phyloP scores from a whole-genome alignment of 2,329 filamentous ascomycete species.

The Huntiella decipiens region DNA sequence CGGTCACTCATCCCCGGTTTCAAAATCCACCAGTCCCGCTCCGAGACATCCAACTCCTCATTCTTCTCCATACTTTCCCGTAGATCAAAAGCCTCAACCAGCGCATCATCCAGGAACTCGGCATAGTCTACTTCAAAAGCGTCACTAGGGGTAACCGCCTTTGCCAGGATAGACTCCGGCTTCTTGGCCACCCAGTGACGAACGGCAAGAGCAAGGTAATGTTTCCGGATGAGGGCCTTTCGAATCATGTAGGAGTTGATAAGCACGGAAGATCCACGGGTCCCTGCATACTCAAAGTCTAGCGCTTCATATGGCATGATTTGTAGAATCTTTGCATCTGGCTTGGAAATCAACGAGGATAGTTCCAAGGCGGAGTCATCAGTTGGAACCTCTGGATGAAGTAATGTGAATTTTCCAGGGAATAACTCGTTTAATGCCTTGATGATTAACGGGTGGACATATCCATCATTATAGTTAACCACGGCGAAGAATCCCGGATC shows the following conservation, averaged over 20 bases:
- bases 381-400: conserved; percentile 13
- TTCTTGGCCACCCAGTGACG: conserved; percentile 74
- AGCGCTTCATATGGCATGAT: conserved; percentile 74
- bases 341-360: conserved; percentile 18
- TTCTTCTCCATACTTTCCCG: conserved; percentile 60
- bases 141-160: conserved; percentile 58
- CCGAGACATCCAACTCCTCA: conserved; percentile 17
- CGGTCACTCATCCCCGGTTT: conserved; percentile 97
- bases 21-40: conserved; percentile 85
- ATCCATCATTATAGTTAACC: conserved; percentile 54
- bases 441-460: conserved; percentile 73
- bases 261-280: conserved; percentile 41
- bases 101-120: conserved; percentile 84
- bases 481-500: conserved; percentile 4
- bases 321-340: conserved; percentile 41
- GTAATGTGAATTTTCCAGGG: conserved; percentile 36
- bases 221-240: conserved; percentile 90
- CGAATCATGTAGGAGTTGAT: conserved; percentile 88
- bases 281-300: conserved; percentile 58
- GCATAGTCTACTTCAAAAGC: conserved; percentile 92
- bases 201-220: conserved; percentile 73
- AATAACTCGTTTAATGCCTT: conserved; percentile 48
- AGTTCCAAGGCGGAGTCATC: conserved; percentile 20
- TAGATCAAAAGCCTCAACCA: conserved; percentile 79
- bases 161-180: conserved; percentile 46